Conservation (phyloP, 2,329 filamentous ascomycete species). For the Aspergillus awamori region DNA sequence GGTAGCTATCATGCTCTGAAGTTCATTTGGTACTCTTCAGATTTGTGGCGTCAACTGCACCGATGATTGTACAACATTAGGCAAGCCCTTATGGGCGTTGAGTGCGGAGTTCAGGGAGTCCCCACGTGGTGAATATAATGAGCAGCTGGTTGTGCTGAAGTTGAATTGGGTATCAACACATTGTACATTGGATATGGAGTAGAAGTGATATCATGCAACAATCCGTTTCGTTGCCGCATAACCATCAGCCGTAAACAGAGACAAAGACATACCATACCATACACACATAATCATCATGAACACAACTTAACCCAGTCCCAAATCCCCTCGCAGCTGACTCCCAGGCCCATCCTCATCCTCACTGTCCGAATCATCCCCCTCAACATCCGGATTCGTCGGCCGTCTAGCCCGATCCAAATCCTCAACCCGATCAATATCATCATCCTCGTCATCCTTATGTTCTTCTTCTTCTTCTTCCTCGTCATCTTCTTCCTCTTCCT, state of each 20-base stretch:
- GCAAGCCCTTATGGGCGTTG: not conserved
- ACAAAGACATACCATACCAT: not conserved
- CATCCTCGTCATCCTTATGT: constrained; percentile 29
- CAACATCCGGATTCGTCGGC: constrained; percentile 36
- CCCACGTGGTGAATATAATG: not conserved
- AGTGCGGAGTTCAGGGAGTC: not conserved
- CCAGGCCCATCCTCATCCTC: constrained; percentile 33
- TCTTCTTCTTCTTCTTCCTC: constrained; percentile 30
- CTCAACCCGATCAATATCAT: constrained; percentile 43
- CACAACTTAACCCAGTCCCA: constrained; percentile 29
- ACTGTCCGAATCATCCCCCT: constrained; percentile 36
- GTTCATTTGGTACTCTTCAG: not conserved
- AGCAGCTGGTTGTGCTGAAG: not conserved
- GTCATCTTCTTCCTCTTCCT: constrained; percentile 30
- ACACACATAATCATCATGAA: constrained; percentile 21
- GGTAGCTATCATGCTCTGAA: not conserved
- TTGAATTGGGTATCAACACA: not conserved
- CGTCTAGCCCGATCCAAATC: constrained; percentile 37
- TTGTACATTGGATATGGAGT: constrained; percentile 9
- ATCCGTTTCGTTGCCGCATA: constrained; percentile 2
- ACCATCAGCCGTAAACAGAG: not conserved
- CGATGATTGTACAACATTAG: not conserved
- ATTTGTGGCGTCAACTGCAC: not conserved
- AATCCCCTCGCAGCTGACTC: constrained; percentile 35
- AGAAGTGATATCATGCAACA: constrained; percentile 10